These are phyloP conservation scores for Penicillium cinerascens DNA, from an alignment of 495 filamentous ascomycete genomes.

Conservation along the genomic window DNA sequence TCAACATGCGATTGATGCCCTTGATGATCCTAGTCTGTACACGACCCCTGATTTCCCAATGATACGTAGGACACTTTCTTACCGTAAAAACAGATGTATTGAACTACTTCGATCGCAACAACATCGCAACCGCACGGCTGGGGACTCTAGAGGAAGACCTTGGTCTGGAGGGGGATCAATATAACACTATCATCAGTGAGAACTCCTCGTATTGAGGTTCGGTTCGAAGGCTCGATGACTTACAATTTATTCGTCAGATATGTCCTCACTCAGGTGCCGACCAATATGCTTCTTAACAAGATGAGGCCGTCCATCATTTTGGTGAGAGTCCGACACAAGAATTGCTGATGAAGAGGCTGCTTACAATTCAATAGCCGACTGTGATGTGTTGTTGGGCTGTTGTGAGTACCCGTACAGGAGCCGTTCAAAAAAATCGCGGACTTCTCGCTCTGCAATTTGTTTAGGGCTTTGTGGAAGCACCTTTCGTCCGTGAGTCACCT, in stretches of 20 bases:
- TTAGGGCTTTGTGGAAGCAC: slow-evolving; percentile 39
- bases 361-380: slow-evolving; percentile 20
- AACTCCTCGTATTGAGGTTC: background rate
- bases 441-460: slow-evolving; percentile 45
- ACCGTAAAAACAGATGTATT: slow-evolving; percentile 29
- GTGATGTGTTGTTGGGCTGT: slow-evolving; percentile 44
- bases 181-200: slow-evolving; percentile 24
- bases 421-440: slow-evolving; percentile 39
- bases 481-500: slow-evolving; percentile 26
- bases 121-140: slow-evolving; percentile 43
- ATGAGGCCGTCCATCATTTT: slow-evolving; percentile 46
- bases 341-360: background rate
- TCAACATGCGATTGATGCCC: slow-evolving; percentile 44
- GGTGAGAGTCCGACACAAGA: slow-evolving; percentile 24
- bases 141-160: slow-evolving; percentile 40
- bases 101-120: slow-evolving; percentile 47
- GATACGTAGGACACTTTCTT: background rate
- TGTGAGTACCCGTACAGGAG: slow-evolving; percentile 39
- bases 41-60: background rate
- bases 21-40: slow-evolving; percentile 35
- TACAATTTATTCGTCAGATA: slow-evolving; percentile 33
- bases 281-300: slow-evolving; percentile 15
- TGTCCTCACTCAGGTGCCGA: slow-evolving; percentile 33
- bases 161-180: slow-evolving; percentile 31
- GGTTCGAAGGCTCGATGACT: background rate